Percentiles rank a stretch among this genome's conserved stretches.
phyloP scores from a whole-genome alignment of 257 asterid genomes.

The Rehmannia glutinosa region DNA sequence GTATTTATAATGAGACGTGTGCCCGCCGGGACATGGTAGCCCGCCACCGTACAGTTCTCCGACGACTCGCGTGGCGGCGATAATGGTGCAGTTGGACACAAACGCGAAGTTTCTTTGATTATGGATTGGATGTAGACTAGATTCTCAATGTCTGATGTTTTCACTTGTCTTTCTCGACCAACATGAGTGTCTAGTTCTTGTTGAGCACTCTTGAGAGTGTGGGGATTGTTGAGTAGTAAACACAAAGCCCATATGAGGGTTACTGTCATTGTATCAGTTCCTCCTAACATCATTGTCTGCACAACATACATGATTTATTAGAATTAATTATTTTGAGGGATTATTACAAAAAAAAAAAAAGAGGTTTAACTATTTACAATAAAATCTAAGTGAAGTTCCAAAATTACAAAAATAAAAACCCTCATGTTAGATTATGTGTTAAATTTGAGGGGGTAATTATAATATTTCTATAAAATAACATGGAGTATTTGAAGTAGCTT shows the following conservation, averaged over 20 bases:
- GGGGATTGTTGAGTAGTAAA: slow-evolving; percentile 26
- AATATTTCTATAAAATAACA: too few relatives aligned
- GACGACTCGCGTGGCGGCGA: not conserved
- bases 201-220: slow-evolving; percentile 23
- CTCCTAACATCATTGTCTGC: slow-evolving; percentile 26
- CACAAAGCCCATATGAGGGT: slow-evolving; percentile 40
- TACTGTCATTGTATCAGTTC: slow-evolving; percentile 26
- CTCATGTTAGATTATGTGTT: too few relatives aligned
- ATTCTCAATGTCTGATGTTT: slow-evolving; percentile 26
- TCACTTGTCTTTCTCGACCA: slow-evolving; percentile 24
- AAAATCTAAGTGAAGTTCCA: too few relatives aligned
- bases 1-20: slow-evolving; percentile 28
- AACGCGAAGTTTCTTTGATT: slow-evolving; percentile 36
- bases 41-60: slow-evolving; percentile 29
- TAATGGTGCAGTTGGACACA: slow-evolving; percentile 23
- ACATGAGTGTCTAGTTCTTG: slow-evolving; percentile 32
- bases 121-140: slow-evolving; percentile 38
- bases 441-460: too few relatives aligned
- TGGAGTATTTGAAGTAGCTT: too few relatives aligned
- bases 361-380: too few relatives aligned
- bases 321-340: too few relatives aligned
- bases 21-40: slow-evolving; percentile 35
- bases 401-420: too few relatives aligned
- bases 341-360: too few relatives aligned
- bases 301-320: not conserved